Base-by-base conservation (phyloP, 2,329 filamentous ascomycete genomes). In the Penicillium sp. region DNA sequence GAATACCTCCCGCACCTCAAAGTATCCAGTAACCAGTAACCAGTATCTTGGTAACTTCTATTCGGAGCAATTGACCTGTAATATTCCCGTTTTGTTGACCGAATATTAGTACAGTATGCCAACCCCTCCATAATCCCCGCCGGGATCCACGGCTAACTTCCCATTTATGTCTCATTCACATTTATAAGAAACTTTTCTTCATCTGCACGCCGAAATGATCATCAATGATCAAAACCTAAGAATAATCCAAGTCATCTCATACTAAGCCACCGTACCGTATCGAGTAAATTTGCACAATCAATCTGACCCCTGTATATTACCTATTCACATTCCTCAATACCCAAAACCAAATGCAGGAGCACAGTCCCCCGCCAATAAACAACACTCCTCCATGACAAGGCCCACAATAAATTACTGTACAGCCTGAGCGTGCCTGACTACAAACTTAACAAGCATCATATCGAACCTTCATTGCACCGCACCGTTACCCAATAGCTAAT, bases 11-110 rank as follows among this genome's bases (percentile, higher is more conserved):
- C 26, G 8, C 5, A 26, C 26, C 7, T 26, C 26, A 26, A 26
- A 26, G 26, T 8, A 26, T 26, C 26, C 26, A 26, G 26, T 26
- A 26, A 26, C 7, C 26, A 26, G 26, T 26, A 8, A 1, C 3
- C 8, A 39, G 35, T 19, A 19, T 9, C 35, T 19, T 19, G n/a
- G 35, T 39, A 39, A 39, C 7, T 19, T 19, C 9, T 19, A 21
- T n/a, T 4, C 21, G 9, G 4, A 22, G 27, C n/a, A 19, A 48
- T 33, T 19, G 26, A 29, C 3, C 29, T 13, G 11, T 50, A 42
- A 27, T 16, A 50, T 50, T 50, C 48, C 48, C 16, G 24, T 50
- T 39, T 50, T 8, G 33, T 27, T 50, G 48, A 50, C 48, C 48
- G 33, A 39, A 26, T 26, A 26, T 8, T 2, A 26, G 26, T 26